Evolutionary conservation across 2,329 filamentous ascomycete species (phyloP).

Genomic region (Fusarium pininemorale): DNA sequence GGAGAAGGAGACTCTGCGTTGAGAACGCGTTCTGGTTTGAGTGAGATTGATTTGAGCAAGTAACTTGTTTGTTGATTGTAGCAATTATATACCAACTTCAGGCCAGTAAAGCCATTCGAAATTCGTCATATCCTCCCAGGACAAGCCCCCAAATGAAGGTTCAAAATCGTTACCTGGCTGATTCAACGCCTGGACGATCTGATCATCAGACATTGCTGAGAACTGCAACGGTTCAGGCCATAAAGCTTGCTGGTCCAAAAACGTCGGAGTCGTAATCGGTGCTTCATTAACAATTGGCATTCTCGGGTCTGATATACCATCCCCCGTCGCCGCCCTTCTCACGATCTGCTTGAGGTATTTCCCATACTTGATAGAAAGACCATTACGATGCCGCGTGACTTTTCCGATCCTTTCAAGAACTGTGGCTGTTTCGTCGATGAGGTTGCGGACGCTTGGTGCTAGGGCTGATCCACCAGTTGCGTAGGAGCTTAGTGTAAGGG

Average conservation of each 20-base stretch:
- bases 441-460: conserved; percentile 68
- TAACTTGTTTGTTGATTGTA: conserved; percentile 17
- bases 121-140: conserved; percentile 67
- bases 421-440: conserved; percentile 74
- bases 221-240: conserved; percentile 67
- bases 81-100: conserved; percentile 50
- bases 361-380: conserved; percentile 65
- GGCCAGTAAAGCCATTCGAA: conserved; percentile 67
- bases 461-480: conserved; percentile 65
- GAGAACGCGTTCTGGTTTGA: neutral
- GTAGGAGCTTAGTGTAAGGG: conserved; percentile 69
- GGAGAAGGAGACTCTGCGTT: conserved; percentile 23
- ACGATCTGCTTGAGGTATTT: conserved; percentile 57
- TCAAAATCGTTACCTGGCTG: conserved; percentile 69
- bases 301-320: conserved; percentile 23
- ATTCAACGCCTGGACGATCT: conserved; percentile 73
- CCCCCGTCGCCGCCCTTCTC: conserved; percentile 47
- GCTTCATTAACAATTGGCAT: conserved; percentile 25
- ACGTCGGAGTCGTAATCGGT: conserved; percentile 37
- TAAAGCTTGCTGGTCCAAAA: conserved; percentile 45
- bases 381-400: conserved; percentile 72
- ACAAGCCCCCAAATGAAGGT: conserved; percentile 62
- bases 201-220: conserved; percentile 74
- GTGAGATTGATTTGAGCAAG: neutral
- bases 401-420: conserved; percentile 75